A percentile compares a stretch with the other conserved stretches of the same genome.
Conservation (phyloP, 1,284 basidiomycete genomes). For the Meira nashicola region DNA sequence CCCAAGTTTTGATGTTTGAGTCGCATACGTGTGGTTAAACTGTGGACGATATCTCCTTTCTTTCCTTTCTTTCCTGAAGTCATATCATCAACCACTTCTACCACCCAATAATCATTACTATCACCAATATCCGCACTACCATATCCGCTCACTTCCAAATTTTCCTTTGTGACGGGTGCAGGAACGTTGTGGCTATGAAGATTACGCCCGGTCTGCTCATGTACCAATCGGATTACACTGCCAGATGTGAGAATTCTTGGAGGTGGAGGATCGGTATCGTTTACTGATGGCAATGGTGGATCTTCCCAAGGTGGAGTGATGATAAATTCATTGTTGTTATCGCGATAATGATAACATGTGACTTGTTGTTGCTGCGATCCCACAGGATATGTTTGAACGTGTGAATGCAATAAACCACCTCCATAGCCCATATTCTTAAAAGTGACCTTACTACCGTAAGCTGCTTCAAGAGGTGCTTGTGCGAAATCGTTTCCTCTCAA, state of each 20-base stretch:
- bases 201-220: constrained; percentile 76
- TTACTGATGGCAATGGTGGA: constrained; percentile 22
- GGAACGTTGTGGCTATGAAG: constrained; percentile 85
- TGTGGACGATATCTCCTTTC: constrained; percentile 66
- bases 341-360: constrained; percentile 99
- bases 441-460: constrained; percentile 82
- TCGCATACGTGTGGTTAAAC: constrained; percentile 80
- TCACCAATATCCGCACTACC: constrained; percentile 84
- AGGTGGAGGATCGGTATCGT: constrained; percentile 13
- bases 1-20: constrained; percentile 68
- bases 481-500: constrained; percentile 88
- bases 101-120: constrained; percentile 80
- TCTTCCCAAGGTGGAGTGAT: constrained; percentile 76
- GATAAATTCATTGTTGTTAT: constrained; percentile 90
- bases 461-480: constrained; percentile 64
- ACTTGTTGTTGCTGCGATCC: constrained; percentile 95
- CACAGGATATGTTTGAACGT: constrained; percentile 85
- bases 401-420: constrained; percentile 91
- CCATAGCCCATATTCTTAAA: constrained; percentile 98
- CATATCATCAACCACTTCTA: constrained; percentile 86
- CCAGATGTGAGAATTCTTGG: constrained; percentile 68
- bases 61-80: constrained; percentile 58
- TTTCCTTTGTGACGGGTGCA: constrained; percentile 83
- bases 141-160: constrained; percentile 87
- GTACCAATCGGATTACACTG: constrained; percentile 75